Evolutionary conservation across 208 protist genomes (phyloP).

Genomic region (Wallacemonas sp.): DNA sequence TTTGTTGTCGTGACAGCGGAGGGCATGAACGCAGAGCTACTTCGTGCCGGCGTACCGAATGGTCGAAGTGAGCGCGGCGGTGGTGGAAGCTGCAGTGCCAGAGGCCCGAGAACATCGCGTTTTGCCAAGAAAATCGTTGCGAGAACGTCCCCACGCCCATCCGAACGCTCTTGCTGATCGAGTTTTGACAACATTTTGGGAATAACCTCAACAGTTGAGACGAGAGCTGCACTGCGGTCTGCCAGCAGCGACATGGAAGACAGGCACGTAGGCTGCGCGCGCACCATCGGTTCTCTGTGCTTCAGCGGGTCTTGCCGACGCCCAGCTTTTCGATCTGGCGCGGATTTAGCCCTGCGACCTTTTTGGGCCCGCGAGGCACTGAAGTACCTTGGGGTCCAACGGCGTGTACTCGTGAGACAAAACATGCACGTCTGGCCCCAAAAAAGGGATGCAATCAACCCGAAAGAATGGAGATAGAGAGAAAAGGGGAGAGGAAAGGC

Average conservation of each 20-base stretch:
- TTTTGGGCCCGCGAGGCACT: neutral
- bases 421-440: too few relatives aligned
- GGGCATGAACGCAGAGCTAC: too few relatives aligned
- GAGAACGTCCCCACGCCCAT: neutral
- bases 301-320: too few relatives aligned
- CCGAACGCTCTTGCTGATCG: neutral
- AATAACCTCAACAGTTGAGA: neutral
- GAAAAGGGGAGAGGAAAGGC: too few relatives aligned
- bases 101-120: conserved; percentile 30
- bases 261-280: too few relatives aligned
- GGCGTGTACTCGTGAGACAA: neutral
- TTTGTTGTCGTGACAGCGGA: too few relatives aligned
- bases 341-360: conserved; percentile 5
- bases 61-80: too few relatives aligned
- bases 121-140: conserved; percentile 4
- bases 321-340: conserved; percentile 11
- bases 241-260: neutral
- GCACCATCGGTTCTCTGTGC: too few relatives aligned
- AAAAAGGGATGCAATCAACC: too few relatives aligned
- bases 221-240: neutral
- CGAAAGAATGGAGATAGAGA: too few relatives aligned
- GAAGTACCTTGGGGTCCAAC: neutral
- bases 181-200: neutral
- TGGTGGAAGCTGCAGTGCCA: conserved; percentile 21
- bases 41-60: too few relatives aligned